A percentile compares a stretch with the other conserved stretches of the same genome.
phyloP scores from a whole-genome alignment of 192 early-diverging fungal species.

The Piromyces sp. region DNA sequence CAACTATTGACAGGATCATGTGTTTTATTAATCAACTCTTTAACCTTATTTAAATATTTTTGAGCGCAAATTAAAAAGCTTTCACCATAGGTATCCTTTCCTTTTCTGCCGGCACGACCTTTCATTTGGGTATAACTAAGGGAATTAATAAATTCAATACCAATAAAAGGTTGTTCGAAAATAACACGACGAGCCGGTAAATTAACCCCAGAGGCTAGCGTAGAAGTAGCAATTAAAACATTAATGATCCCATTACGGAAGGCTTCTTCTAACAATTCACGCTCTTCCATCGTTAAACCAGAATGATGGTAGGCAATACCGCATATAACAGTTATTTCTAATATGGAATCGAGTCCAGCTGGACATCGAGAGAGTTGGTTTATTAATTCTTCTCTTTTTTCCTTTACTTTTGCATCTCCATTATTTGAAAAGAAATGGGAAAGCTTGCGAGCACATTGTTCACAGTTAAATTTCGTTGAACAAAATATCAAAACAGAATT shows the following conservation, averaged over 20 bases:
- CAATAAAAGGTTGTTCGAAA: constrained; percentile 14
- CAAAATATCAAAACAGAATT: constrained; percentile 15
- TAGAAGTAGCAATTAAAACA: constrained; percentile 14
- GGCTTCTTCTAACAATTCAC: constrained; percentile 16
- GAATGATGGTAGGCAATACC: constrained; percentile 17
- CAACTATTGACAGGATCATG: constrained; percentile 16
- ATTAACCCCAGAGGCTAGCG: constrained; percentile 18
- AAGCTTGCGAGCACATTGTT: constrained; percentile 6
- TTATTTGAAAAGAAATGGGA: neutral
- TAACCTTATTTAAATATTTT: constrained; percentile 5
- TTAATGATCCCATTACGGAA: constrained; percentile 14
- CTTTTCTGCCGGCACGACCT: constrained; percentile 18
- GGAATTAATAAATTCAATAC: constrained; percentile 4
- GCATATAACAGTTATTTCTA: constrained; percentile 5
- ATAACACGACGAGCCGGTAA: constrained; percentile 17
- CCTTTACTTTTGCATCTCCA: neutral
- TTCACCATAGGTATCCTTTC: constrained; percentile 14
- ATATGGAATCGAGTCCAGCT: constrained; percentile 8
- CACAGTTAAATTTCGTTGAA: constrained; percentile 12
- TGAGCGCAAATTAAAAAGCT: constrained; percentile 13
- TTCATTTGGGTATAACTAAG: constrained; percentile 16
- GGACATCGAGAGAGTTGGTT: constrained; percentile 5
- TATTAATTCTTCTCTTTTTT: constrained; percentile 3
- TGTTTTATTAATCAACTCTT: constrained; percentile 2
- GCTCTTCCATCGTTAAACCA: constrained; percentile 14